phyloP scores from a whole-genome alignment of 2,329 filamentous ascomycete genomes.

The Daldinia sp. region DNA sequence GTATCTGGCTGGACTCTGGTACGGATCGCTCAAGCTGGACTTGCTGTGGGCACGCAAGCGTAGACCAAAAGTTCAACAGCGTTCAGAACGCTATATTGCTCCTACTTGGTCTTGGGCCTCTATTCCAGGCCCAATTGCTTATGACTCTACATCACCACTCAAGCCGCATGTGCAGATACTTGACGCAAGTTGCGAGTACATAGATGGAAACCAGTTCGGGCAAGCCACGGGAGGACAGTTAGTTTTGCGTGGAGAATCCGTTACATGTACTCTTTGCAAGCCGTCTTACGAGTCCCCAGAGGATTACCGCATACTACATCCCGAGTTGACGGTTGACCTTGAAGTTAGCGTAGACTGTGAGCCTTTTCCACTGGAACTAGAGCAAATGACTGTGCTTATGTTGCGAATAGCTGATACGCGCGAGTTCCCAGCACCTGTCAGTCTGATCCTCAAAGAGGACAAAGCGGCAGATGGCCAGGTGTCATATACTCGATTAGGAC shows the following conservation, averaged over 20 bases:
- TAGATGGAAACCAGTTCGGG: constrained; percentile 19
- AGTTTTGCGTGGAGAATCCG: neutral
- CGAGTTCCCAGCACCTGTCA: constrained; percentile 13
- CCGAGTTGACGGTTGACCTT: neutral
- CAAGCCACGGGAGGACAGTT: neutral
- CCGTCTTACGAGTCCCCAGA: neutral
- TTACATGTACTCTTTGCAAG: constrained; percentile 7
- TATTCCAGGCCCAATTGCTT: constrained; percentile 10
- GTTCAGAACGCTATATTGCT: constrained; percentile 5
- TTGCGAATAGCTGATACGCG: constrained; percentile 15
- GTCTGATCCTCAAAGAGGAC: constrained; percentile 1
- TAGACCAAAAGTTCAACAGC: neutral
- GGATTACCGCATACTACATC: constrained; percentile 15
- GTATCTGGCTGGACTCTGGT: constrained; percentile 33
- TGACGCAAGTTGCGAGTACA: constrained; percentile 12
- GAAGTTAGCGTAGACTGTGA: constrained; percentile 13
- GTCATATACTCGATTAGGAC: constrained; percentile 1
- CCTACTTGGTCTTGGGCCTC: constrained; percentile 37
- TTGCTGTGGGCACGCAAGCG: constrained; percentile 17
- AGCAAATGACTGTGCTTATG: neutral
- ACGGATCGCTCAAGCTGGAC: constrained; percentile 21
- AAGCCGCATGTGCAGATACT: constrained; percentile 10
- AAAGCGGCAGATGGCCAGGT: neutral
- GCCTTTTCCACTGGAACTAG: neutral
- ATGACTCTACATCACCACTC: neutral